Evolutionary conservation across 2,329 filamentous ascomycete species (phyloP).

Genomic region (Lojkania enalia): DNA sequence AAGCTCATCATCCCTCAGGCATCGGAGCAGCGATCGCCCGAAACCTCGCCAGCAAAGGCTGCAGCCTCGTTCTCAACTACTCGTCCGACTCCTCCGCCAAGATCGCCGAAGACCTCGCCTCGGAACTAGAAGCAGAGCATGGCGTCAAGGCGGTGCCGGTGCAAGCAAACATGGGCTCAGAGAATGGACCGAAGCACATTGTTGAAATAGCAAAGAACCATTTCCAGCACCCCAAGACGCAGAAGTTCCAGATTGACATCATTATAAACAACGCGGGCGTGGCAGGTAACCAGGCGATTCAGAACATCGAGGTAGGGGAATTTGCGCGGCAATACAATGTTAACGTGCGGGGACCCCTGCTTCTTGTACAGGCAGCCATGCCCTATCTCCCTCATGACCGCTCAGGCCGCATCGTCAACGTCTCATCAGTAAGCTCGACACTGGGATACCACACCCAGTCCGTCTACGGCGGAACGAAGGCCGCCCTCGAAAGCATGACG

Average conservation of each 20-base stretch:
- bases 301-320: slow-evolving; percentile 64
- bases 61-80: slow-evolving; percentile 71
- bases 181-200: slow-evolving; percentile 63
- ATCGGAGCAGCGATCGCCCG: slow-evolving; percentile 71
- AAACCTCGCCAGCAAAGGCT: slow-evolving; percentile 74
- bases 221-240: slow-evolving; percentile 58
- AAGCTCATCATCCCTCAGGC: slow-evolving; percentile 56
- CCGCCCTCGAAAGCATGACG: slow-evolving; percentile 70
- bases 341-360: slow-evolving; percentile 80
- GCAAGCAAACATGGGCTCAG: slow-evolving; percentile 71
- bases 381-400: slow-evolving; percentile 72
- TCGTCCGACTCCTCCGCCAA: slow-evolving; percentile 64
- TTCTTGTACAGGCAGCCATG: slow-evolving; percentile 73
- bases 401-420: slow-evolving; percentile 65
- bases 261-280: slow-evolving; percentile 85
- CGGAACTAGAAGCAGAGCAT: slow-evolving; percentile 60
- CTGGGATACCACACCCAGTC: slow-evolving; percentile 62
- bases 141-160: slow-evolving; percentile 63
- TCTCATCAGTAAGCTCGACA: slow-evolving; percentile 61
- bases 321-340: slow-evolving; percentile 75
- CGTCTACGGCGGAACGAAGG: slow-evolving; percentile 68
- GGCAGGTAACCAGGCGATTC: slow-evolving; percentile 64
- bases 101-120: slow-evolving; percentile 57
- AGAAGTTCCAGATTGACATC: slow-evolving; percentile 73
- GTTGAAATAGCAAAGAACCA: slow-evolving; percentile 62